phyloP scores from a whole-genome alignment of 345 rosid species.

The Acer saccharum region DNA sequence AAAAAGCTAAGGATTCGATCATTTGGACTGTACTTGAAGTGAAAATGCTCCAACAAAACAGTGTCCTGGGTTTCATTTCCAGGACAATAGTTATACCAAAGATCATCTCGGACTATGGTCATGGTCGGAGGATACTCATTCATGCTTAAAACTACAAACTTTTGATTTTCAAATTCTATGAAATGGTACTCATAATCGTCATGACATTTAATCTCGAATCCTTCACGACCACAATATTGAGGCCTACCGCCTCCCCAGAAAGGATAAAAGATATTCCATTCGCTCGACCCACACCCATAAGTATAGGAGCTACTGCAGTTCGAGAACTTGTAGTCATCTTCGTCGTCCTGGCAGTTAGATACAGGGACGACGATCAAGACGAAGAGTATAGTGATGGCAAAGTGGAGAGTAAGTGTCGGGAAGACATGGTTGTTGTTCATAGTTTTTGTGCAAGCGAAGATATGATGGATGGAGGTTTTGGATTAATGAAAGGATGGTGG shows the following conservation, averaged over 20 bases:
- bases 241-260: neutral
- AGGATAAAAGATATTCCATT: neutral
- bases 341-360: too few species aligned
- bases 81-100: too few species aligned
- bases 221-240: slow-evolving; percentile 2
- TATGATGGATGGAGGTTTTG: too few species aligned
- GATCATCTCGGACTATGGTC: slow-evolving; percentile 25
- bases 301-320: neutral
- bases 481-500: too few species aligned
- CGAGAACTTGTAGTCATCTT: too few species aligned
- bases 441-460: neutral
- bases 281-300: neutral
- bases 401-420: neutral
- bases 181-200: neutral
- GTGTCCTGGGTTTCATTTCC: too few species aligned
- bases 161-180: neutral
- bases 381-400: neutral
- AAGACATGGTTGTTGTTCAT: neutral
- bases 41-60: too few species aligned
- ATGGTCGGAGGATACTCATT: neutral
- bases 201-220: neutral
- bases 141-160: slow-evolving; percentile 1
- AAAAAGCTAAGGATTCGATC: slow-evolving; percentile 30
- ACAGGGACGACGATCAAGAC: neutral
- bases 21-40: fast-evolving